Evolutionary conservation across 2,329 filamentous ascomycete genomes (phyloP).

Genomic region (Fusarium falciforme): DNA sequence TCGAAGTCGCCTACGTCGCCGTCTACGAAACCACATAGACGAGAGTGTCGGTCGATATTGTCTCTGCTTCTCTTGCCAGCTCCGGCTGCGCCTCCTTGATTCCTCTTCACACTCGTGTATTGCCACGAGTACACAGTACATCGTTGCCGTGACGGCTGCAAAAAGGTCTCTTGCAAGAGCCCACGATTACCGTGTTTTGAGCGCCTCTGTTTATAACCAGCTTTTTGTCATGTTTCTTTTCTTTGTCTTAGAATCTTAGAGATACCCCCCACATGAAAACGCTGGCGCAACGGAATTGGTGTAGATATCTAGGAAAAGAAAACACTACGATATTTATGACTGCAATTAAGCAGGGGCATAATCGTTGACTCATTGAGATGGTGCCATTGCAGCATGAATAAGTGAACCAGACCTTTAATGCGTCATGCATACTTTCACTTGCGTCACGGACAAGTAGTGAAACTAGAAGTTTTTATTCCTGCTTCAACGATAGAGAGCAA

Average conservation of each 20-base stretch:
- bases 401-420: neutral
- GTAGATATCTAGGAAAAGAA: slow-evolving; percentile 22
- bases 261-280: slow-evolving; percentile 12
- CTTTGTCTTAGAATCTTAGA: slow-evolving; percentile 5
- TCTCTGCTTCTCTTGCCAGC: neutral
- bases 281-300: slow-evolving; percentile 10
- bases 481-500: slow-evolving; percentile 28
- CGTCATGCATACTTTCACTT: neutral
- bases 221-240: slow-evolving; percentile 17
- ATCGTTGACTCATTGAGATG: neutral
- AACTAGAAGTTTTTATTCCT: slow-evolving; percentile 12
- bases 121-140: neutral
- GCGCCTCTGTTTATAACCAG: neutral
- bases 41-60: neutral
- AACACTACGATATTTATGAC: slow-evolving; percentile 26
- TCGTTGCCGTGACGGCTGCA: neutral
- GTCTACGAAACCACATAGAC: slow-evolving; percentile 49
- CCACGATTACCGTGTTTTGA: slow-evolving; percentile 1
- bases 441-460: slow-evolving; percentile 2
- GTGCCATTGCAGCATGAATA: neutral
- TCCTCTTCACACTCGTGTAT: neutral
- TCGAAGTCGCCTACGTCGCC: slow-evolving; percentile 55
- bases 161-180: neutral
- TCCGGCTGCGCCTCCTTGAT: neutral
- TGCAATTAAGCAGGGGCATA: slow-evolving; percentile 1